Evolutionary conservation across 2,329 filamentous ascomycete species (phyloP).

Genomic region (Elsinoe perseae): DNA sequence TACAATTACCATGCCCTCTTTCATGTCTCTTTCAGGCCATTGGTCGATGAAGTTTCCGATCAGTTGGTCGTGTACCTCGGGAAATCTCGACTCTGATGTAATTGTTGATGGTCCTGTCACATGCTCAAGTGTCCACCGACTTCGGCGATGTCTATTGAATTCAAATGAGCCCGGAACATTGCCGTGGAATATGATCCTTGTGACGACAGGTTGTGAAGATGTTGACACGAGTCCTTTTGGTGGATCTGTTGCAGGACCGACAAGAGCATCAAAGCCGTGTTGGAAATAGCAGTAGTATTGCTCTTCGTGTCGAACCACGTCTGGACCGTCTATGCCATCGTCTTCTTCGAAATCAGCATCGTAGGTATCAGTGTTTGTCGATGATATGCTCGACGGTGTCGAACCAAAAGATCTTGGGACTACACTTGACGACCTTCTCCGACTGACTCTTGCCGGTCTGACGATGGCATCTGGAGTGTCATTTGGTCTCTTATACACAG

Average conservation of each 20-base stretch:
- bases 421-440: slow-evolving; percentile 18
- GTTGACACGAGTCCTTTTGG: slow-evolving; percentile 20
- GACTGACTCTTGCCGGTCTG: slow-evolving; percentile 13
- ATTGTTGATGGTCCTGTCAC: slow-evolving; percentile 36
- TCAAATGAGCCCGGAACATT: slow-evolving; percentile 94
- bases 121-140: slow-evolving; percentile 71
- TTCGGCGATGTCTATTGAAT: slow-evolving; percentile 88
- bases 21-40: slow-evolving; percentile 46
- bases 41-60: slow-evolving; percentile 60
- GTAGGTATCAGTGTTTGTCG: slow-evolving; percentile 37
- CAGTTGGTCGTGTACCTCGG: slow-evolving; percentile 61
- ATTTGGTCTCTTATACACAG: slow-evolving; percentile 56
- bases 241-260: slow-evolving; percentile 57
- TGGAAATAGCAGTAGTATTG: slow-evolving; percentile 95
- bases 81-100: slow-evolving; percentile 70
- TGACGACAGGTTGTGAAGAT: slow-evolving; percentile 61
- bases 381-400: slow-evolving; percentile 32
- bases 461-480: slow-evolving; percentile 4
- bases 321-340: slow-evolving; percentile 41
- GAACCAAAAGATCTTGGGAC: slow-evolving; percentile 22
- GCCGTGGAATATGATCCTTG: slow-evolving; percentile 86
- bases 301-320: slow-evolving; percentile 55
- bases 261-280: slow-evolving; percentile 83
- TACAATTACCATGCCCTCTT: slow-evolving; percentile 32
- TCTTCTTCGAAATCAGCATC: slow-evolving; percentile 41